These are phyloP conservation scores for Penicillium sp. DNA, from an alignment of 2,329 filamentous ascomycete species.

Conservation along the genomic window DNA sequence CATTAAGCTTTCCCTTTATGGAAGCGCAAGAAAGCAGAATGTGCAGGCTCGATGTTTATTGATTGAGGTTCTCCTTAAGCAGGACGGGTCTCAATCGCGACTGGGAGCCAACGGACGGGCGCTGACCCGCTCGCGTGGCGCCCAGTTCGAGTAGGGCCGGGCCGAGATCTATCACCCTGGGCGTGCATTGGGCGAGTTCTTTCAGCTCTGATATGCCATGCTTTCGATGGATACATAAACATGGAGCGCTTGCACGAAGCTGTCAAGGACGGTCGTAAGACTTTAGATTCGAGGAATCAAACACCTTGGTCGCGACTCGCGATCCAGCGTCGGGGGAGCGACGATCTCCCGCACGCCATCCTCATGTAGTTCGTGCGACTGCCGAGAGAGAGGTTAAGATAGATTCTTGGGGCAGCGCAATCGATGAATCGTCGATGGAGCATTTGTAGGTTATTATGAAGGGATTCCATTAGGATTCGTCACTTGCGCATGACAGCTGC, in stretches of 20 bases:
- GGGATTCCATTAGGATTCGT: background rate
- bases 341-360: slow-evolving; percentile 12
- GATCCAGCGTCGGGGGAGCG: slow-evolving; percentile 4
- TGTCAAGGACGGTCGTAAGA: slow-evolving; percentile 21
- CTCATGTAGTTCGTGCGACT: background rate
- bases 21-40: slow-evolving; percentile 6
- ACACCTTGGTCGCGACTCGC: slow-evolving; percentile 14
- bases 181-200: slow-evolving; percentile 2
- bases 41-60: slow-evolving; percentile 18
- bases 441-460: background rate
- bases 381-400: background rate
- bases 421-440: background rate
- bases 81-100: slow-evolving; percentile 12
- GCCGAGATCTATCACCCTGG: slow-evolving; percentile 1
- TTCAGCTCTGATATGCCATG: slow-evolving; percentile 12
- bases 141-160: slow-evolving; percentile 12
- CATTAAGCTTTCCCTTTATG: slow-evolving; percentile 11
- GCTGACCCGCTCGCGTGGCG: slow-evolving; percentile 14
- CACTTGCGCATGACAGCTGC: slow-evolving; percentile 14
- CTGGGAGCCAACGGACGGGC: slow-evolving; percentile 7
- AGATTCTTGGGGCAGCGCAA: slow-evolving; percentile 9
- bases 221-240: slow-evolving; percentile 14
- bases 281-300: slow-evolving; percentile 13
- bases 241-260: slow-evolving; percentile 13
- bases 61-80: slow-evolving; percentile 1